phyloP scores from a whole-genome alignment of 441 rosid species.

The Erysimum cheiri region DNA sequence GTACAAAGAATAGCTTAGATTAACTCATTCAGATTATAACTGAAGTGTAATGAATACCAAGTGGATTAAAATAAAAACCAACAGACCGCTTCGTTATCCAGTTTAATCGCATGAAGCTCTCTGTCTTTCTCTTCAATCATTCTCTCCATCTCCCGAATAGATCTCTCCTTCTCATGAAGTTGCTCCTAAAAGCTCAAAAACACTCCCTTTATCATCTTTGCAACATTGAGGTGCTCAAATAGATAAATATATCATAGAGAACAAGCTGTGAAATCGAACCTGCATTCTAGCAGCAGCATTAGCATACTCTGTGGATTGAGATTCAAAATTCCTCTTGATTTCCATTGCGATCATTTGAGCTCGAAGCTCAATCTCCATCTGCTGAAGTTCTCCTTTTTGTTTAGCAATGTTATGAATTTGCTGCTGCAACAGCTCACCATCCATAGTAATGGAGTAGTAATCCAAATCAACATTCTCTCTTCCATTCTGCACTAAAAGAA shows the following conservation, averaged over 20 bases:
- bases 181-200: conserved; percentile 69
- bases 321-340: conserved; percentile 63
- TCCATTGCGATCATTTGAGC: conserved; percentile 70
- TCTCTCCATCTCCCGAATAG: conserved; percentile 73
- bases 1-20: conserved; percentile 23
- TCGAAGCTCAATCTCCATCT: conserved; percentile 80
- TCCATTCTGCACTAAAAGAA: conserved; percentile 77
- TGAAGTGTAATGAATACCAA: not conserved
- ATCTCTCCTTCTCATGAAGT: conserved; percentile 73
- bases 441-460: conserved; percentile 43
- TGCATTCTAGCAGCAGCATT: conserved; percentile 73
- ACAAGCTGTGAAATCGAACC: conserved; percentile 47
- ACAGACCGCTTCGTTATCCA: conserved; percentile 88
- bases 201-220: conserved; percentile 9
- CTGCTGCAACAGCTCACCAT: conserved; percentile 72
- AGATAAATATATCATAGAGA: not conserved
- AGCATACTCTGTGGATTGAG: conserved; percentile 68
- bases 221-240: conserved; percentile 5
- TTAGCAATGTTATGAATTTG: conserved; percentile 61
- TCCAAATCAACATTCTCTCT: conserved; percentile 54
- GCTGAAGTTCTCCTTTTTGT: conserved; percentile 80
- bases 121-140: conserved; percentile 86
- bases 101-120: conserved; percentile 79
- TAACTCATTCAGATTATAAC: not conserved
- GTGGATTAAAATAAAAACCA: conserved; percentile 20